phyloP scores from a whole-genome alignment of 2,329 filamentous ascomycete genomes.

The Beauveria sp. region DNA sequence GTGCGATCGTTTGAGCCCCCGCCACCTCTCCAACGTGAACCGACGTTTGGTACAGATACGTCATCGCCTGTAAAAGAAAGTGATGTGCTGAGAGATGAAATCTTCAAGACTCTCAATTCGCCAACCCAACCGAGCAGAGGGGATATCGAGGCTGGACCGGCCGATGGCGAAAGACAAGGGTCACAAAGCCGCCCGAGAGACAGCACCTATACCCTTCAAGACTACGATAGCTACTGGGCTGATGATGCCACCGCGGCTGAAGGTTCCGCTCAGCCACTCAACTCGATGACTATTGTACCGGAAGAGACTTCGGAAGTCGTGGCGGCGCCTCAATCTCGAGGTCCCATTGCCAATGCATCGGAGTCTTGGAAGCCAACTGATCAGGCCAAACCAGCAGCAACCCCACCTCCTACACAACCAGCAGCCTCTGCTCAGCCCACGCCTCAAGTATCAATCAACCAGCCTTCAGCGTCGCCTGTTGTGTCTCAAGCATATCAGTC shows the following conservation, averaged over 20 bases:
- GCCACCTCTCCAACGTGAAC: conserved; percentile 30
- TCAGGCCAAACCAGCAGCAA: not conserved
- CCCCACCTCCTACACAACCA: not conserved
- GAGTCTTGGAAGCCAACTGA: not conserved
- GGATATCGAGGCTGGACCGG: not conserved
- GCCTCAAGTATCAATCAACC: not conserved
- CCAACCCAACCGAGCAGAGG: not conserved
- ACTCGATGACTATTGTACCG: not conserved
- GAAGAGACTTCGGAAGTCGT: not conserved
- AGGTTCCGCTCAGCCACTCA: not conserved
- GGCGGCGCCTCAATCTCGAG: not conserved
- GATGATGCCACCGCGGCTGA: conserved; percentile 19
- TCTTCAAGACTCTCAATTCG: conserved; percentile 60
- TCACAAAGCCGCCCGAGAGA: conserved; percentile 30
- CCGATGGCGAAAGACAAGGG: not conserved
- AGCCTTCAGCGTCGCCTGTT: not conserved
- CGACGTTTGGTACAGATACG: conserved; percentile 40
- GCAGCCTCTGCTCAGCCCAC: not conserved
- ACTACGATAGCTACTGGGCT: conserved; percentile 62
- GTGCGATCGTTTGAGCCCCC: conserved; percentile 28
- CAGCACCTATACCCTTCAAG: conserved; percentile 56
- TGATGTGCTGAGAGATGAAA: conserved; percentile 65
- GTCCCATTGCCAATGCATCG: not conserved
- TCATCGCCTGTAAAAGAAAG: conserved; percentile 58
- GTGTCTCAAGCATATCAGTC: not conserved